phyloP scores from a whole-genome alignment of 371 early-diverging fungal genomes.

The Chytridium lagenaria region DNA sequence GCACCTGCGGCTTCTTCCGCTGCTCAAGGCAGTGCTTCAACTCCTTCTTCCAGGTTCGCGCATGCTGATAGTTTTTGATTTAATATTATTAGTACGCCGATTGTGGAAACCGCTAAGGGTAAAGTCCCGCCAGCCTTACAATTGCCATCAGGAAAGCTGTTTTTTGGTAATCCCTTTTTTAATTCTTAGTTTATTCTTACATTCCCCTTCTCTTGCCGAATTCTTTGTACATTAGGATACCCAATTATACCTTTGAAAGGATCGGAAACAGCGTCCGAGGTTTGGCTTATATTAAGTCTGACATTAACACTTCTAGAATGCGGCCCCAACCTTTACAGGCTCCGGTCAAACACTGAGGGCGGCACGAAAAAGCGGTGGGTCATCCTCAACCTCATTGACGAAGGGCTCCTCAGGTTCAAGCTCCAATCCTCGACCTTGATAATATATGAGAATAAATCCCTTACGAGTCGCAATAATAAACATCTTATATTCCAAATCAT shows the following conservation, averaged over 20 bases:
- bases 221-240: too few relatives aligned
- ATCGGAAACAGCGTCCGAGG: constrained; percentile 28
- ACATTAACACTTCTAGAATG: background rate
- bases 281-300: background rate
- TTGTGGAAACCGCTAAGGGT: background rate
- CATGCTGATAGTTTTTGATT: background rate
- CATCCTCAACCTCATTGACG: background rate
- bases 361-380: constrained; percentile 28
- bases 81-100: background rate
- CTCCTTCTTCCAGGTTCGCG: background rate
- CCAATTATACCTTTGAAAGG: constrained; percentile 52
- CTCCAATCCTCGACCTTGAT: background rate
- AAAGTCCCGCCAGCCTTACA: constrained; percentile 79
- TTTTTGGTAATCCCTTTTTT: constrained; percentile 90
- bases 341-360: constrained; percentile 54
- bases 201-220: too few relatives aligned
- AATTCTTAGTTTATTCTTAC: too few relatives aligned
- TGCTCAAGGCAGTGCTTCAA: background rate
- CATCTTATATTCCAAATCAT: too few relatives aligned
- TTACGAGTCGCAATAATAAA: too few relatives aligned
- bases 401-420: background rate
- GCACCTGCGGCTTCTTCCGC: background rate
- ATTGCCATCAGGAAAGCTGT: constrained; percentile 88
- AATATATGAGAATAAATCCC: background rate
- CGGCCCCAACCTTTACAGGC: constrained; percentile 42